A percentile compares a stretch with the other conserved stretches of the same genome.
Conservation (phyloP, 495 filamentous ascomycete species). For the Trichocladium antarcticum region DNA sequence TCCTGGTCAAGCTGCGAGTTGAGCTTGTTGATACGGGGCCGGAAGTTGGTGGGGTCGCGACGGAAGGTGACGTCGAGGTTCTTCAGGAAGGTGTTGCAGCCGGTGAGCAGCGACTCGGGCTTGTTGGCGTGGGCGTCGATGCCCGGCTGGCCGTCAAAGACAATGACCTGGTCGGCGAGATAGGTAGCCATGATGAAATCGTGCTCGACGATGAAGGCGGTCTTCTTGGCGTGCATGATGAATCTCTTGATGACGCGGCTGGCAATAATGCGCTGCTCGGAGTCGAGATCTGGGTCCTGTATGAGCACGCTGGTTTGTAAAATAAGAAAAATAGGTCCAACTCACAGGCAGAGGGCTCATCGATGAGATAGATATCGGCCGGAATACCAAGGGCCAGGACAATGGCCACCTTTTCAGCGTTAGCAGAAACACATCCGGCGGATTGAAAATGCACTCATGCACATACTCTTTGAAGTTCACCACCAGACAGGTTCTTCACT, state of each 20-base stretch:
- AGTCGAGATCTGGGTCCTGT: slow-evolving; percentile 53
- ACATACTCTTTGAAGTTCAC: slow-evolving; percentile 79
- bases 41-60: slow-evolving; percentile 89
- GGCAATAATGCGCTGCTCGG: slow-evolving; percentile 96
- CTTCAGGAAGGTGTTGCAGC: slow-evolving; percentile 93
- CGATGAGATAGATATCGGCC: slow-evolving; percentile 98
- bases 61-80: slow-evolving; percentile 96
- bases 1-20: slow-evolving; percentile 94
- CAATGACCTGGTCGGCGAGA: slow-evolving; percentile 93
- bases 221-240: slow-evolving; percentile 99
- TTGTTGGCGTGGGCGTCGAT: slow-evolving; percentile 75
- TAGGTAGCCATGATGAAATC: slow-evolving; percentile 99
- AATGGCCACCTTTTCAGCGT: slow-evolving; percentile 59
- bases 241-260: slow-evolving; percentile 97
- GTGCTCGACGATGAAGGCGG: slow-evolving; percentile 97
- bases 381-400: slow-evolving; percentile 88
- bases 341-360: slow-evolving; percentile 48
- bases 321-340: background rate
- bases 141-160: slow-evolving; percentile 90
- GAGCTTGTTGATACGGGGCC: slow-evolving; percentile 95
- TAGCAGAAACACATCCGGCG: background rate
- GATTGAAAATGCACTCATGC: no score
- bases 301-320: background rate
- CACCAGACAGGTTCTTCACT: slow-evolving; percentile 95
- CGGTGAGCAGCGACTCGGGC: slow-evolving; percentile 85